Evolutionary conservation across 2,329 filamentous ascomycete species (phyloP).

Genomic region (Byssoonygena ceratinophila): DNA sequence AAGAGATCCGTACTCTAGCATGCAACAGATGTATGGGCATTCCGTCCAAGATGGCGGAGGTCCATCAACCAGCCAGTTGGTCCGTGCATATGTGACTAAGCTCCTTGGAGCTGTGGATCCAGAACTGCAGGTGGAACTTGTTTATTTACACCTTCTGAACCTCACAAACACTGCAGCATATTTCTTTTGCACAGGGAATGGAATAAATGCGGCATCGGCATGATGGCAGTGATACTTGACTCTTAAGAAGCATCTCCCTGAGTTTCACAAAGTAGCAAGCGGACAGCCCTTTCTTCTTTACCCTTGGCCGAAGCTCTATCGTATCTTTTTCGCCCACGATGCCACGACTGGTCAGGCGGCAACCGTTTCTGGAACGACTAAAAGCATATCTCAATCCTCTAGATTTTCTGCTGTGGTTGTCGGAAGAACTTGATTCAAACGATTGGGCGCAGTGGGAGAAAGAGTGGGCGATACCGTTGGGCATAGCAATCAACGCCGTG

Average conservation of each 20-base stretch:
- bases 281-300: too few relatives aligned
- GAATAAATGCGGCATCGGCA: background rate
- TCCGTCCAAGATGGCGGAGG: too few relatives aligned
- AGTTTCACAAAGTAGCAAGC: too few relatives aligned
- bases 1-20: too few relatives aligned
- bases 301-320: background rate
- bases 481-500: constrained; percentile 62
- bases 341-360: constrained; percentile 72
- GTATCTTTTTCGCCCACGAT: constrained; percentile 41
- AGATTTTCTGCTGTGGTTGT: constrained; percentile 83
- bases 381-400: constrained; percentile 70
- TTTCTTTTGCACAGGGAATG: background rate
- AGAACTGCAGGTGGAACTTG: background rate
- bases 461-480: constrained; percentile 63
- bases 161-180: too few relatives aligned
- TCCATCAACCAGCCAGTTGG: too few relatives aligned
- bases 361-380: constrained; percentile 70
- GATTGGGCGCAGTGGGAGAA: constrained; percentile 75
- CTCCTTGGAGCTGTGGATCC: background rate
- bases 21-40: too few relatives aligned
- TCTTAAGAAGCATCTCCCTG: background rate
- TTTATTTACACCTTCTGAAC: background rate
- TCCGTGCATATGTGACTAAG: background rate
- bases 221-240: background rate
- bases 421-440: constrained; percentile 81